phyloP scores from a whole-genome alignment of 1,284 basidiomycete species.

The Wolfiporia cocos region DNA sequence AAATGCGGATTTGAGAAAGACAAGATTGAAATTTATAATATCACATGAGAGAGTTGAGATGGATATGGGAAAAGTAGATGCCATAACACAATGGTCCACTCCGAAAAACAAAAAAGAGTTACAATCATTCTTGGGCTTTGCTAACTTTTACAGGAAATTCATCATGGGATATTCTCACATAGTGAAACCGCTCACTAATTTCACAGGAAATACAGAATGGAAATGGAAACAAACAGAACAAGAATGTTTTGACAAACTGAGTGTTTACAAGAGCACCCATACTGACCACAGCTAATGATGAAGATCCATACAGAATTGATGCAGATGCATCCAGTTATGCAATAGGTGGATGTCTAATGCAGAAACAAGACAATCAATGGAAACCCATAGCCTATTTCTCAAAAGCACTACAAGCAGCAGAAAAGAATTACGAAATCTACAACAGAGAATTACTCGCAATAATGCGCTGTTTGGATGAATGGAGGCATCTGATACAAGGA shows the following conservation, averaged over 20 bases:
- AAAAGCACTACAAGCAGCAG: slow-evolving; percentile 20
- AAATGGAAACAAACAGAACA: slow-evolving; percentile 5
- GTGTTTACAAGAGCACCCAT: neutral
- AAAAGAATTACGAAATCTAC: slow-evolving; percentile 40
- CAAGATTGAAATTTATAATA: slow-evolving; percentile 29
- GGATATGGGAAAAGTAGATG: slow-evolving; percentile 29
- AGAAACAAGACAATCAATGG: slow-evolving; percentile 8
- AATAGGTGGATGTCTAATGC: neutral
- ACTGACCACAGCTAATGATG: neutral
- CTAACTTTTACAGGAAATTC: slow-evolving; percentile 36
- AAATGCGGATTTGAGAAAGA: slow-evolving; percentile 30
- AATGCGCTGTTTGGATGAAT: slow-evolving; percentile 24
- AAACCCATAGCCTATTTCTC: slow-evolving; percentile 27
- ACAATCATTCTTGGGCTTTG: slow-evolving; percentile 32
- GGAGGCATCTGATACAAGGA: slow-evolving; percentile 17
- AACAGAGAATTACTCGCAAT: slow-evolving; percentile 41
- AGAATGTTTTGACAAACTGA: neutral
- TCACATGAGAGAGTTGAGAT: slow-evolving; percentile 23
- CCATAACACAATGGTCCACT: slow-evolving; percentile 27
- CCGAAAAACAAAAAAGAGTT: slow-evolving; percentile 22
- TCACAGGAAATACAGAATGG: slow-evolving; percentile 17
- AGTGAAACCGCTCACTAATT: slow-evolving; percentile 19
- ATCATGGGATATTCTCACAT: slow-evolving; percentile 29
- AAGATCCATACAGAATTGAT: neutral
- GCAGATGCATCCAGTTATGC: neutral